Percentiles rank a stretch among this genome's conserved stretches.
Evolutionary conservation across 441 rosid species (phyloP).

Genomic region (Capsella rubella): DNA sequence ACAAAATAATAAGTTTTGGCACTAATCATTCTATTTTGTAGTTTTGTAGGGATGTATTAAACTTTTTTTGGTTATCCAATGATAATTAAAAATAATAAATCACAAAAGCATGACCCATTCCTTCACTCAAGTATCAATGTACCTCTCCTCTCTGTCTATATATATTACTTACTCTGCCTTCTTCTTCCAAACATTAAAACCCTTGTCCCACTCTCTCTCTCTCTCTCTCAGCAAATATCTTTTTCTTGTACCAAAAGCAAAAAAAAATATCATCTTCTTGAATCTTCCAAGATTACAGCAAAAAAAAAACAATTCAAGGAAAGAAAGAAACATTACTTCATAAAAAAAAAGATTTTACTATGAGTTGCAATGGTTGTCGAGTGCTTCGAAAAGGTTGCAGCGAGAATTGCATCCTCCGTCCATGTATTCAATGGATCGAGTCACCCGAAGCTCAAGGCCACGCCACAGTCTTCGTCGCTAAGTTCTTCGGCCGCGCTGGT

Average conservation of each 20-base stretch:
- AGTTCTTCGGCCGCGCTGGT: constrained; percentile 78
- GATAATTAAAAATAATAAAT: not conserved
- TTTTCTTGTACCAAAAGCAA: constrained; percentile 39
- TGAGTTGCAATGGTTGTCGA: constrained; percentile 86
- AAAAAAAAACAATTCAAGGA: not conserved
- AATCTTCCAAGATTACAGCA: constrained; percentile 32
- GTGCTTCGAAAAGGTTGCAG: constrained; percentile 81
- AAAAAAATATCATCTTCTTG: constrained; percentile 12
- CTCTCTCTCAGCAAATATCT: constrained; percentile 20
- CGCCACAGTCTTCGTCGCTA: constrained; percentile 76
- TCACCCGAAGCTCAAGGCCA: constrained; percentile 71
- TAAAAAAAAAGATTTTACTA: not conserved
- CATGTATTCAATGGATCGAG: constrained; percentile 74
- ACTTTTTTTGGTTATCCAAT: constrained; percentile 21
- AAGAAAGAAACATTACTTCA: not conserved
- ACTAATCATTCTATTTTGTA: constrained; percentile 18
- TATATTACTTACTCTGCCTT: constrained; percentile 21
- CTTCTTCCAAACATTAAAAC: constrained; percentile 36
- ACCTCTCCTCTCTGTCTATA: constrained; percentile 4
- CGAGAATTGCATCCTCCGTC: constrained; percentile 71
- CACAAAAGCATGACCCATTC: constrained; percentile 37
- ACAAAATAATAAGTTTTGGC: not conserved
- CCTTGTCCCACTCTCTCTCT: constrained; percentile 14
- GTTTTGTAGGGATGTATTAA: constrained; percentile 24
- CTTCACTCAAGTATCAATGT: constrained; percentile 27